Evolutionary conservation across 352 stramenopile species (phyloP).

Genomic region (Globisporangium cederbergense): DNA sequence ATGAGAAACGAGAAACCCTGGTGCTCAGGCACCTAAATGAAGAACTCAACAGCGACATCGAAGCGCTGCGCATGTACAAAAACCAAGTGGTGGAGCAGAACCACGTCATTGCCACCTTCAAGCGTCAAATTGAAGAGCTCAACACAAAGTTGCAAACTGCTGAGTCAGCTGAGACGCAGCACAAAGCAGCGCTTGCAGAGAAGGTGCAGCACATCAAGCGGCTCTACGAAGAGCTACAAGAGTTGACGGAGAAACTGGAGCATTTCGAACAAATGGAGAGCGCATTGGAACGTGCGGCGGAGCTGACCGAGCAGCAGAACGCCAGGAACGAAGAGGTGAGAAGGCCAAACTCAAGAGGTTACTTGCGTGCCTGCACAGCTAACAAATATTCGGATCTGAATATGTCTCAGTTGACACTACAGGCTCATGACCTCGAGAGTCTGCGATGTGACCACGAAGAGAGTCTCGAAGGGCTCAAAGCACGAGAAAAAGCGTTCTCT

Average conservation of each 20-base stretch:
- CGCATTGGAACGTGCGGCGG: slow-evolving; percentile 24
- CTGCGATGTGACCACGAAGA: slow-evolving; percentile 26
- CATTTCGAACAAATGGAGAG: slow-evolving; percentile 19
- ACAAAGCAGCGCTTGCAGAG: background rate
- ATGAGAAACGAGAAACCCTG: slow-evolving; percentile 8
- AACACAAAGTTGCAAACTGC: background rate
- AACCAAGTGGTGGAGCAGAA: background rate
- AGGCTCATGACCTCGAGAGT: slow-evolving; percentile 18
- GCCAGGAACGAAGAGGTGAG: slow-evolving; percentile 30
- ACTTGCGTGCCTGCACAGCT: too few relatives aligned
- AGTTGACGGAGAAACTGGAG: slow-evolving; percentile 17
- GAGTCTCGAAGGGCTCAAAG: slow-evolving; percentile 15
- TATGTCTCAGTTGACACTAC: slow-evolving; percentile 15
- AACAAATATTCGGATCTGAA: background rate
- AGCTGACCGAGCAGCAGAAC: slow-evolving; percentile 36
- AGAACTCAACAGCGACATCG: background rate
- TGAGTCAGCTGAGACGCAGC: background rate
- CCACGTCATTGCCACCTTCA: background rate
- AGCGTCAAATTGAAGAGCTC: background rate
- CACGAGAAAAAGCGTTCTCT: slow-evolving; percentile 18
- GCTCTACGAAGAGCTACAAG: slow-evolving; percentile 13
- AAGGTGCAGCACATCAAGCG: background rate
- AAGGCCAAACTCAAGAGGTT: too few relatives aligned
- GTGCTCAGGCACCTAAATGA: background rate
- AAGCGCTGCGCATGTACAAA: slow-evolving; percentile 10